Base-by-base conservation (phyloP, 768 basidiomycete genomes). In the Lentinula lateritia region DNA sequence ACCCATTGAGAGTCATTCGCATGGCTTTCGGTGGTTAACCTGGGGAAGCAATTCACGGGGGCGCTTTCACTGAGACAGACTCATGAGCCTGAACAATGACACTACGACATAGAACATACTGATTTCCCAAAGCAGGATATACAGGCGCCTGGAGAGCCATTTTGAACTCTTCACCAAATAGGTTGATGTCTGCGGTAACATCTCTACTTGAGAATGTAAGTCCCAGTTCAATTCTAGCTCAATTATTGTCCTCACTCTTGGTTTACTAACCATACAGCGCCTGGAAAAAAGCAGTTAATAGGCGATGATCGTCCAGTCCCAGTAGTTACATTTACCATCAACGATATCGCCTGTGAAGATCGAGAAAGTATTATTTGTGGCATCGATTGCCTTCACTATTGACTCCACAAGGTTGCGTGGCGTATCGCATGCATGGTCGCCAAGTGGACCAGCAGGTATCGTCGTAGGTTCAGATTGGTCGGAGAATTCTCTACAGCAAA, bases 321-420 rank as follows among this genome's bases (percentile, higher is more conserved):
- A 15, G 46, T 48, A 39, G 16, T 18, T 16, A 54, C 35, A 34
- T 69, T 55, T 54, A 83, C 84, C 81, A 71, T 86, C 85, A 5
- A 86, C 78, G 6, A 86, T 81, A 66, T 87, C 86, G 6, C 86
- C 87, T 2, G 86, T 88, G 65, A 87, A 87, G 38, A 88, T 79
- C 5, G 82, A 77, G 67, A 85, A 86, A 8, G 70, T 68, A 15
- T 75, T 75, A 16, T 73, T 70, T 43, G 73, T 65, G 6, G 67
- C 58, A 41, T 79, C 71, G 10, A 82, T 75, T 15, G 77, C 76
- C 12, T 71, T 66, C 3, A 86, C 71, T 80, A 85, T 79, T 42
- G 79, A 82, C 16, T 81, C 75, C 0, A 78, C 78, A 34, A 88
- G 72, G 0, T 68, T 66, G 0, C 75, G 70, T 2, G 85, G 81